Base-by-base conservation (phyloP, 2,329 filamentous ascomycete genomes). In the Paraphaeosphaeria sporulosa region DNA sequence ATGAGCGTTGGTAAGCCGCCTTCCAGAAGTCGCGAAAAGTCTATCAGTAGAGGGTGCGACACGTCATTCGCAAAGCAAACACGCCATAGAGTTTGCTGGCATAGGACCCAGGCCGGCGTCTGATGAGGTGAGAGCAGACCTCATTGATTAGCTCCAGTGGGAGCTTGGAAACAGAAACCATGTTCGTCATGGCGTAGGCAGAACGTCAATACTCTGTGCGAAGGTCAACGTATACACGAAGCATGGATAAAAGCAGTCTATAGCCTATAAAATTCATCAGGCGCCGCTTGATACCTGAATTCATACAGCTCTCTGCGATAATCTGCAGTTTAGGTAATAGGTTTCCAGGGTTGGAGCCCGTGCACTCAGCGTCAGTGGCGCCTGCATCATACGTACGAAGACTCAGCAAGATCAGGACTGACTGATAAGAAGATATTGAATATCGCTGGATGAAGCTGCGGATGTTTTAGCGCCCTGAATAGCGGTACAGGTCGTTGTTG, bases 1-100 rank as follows among this genome's bases (percentile, higher is more conserved):
- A 46, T 40, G 36, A 63, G 27, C 9, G 57, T 60, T 7, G 42
- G 21, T 52, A 56, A 19, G 57, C 61, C 15, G 57, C 57, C 30
- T 50, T 25, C 1, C 38, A 32, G 30, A 63, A 63, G 4, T 58
- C 38, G 36, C 46, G 49, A 23, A 59, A 52, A 1, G 54, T 55
- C 44, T 59, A 55, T 9, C 12, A 32, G 19, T 46, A 38, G 21
- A 59, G 46, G 9, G n/a, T n/a, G 21, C 52, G 55, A 30, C 55
- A 60, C 19, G 48, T 57, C 13, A 59, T 42, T 7, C 58, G 58
- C 12, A 63, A 32, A 12, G 19, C 51, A 19, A 51, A 61, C 5
- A 63, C 5, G 5, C n/a, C 36, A 36, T 19, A 43, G 3, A 53
- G 36, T n/a, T 21, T 42, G 23, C 36, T 43, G 12, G 50, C 13